Base-by-base conservation (phyloP, 371 early-diverging fungal genomes). In the Mortierella sp. region DNA sequence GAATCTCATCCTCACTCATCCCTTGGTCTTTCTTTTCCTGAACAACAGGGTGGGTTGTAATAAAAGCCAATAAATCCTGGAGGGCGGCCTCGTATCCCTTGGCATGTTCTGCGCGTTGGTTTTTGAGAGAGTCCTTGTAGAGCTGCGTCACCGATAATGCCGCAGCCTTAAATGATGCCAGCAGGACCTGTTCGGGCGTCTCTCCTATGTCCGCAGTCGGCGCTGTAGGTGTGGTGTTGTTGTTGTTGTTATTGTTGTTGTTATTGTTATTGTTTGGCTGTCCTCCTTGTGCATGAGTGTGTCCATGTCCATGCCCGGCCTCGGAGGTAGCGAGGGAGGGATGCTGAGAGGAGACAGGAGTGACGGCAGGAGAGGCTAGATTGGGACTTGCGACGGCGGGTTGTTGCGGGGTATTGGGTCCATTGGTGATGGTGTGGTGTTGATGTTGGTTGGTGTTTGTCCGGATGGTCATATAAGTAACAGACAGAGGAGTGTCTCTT, bases 1-100 rank as follows among this genome's bases (percentile, higher is more conserved):
- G 76, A 75, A 86, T 86, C 58, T 86, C 86, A 29, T 86, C 86
- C 60, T 82, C 86, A 8, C 80, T 80, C 65, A 78, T 81, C 4
- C 90, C 90, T 71, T 87, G 87, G 68, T 90, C 90, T 44, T 87
- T 88, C 29, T 81, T 84, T 21, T 80, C 86, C 73, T 88, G 87
- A 8, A 87, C 87, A 21, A 68, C 79, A 32, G 91, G 89, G 49
- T 92, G 92, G 14, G 88, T 87, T 7, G 88, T 80, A 60, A 94
- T 88, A 76, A 94, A 93, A 38, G 90, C 90, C 80, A 91, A 89
- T 16, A 96, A 79, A 88, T 96, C 95, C 84, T 92, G 93, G 41
- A 96, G 79, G 27, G 94, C 94, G 71, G 94, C 93, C 75, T 92
- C 91, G 84, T 95, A 96, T n/a, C 96, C 96, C 24, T 90, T 86